Evolutionary conservation across 306 rosid species (phyloP), one percentile per base, ranked within the genome.

Genomic region (Begonia peltatifolia): DNA sequence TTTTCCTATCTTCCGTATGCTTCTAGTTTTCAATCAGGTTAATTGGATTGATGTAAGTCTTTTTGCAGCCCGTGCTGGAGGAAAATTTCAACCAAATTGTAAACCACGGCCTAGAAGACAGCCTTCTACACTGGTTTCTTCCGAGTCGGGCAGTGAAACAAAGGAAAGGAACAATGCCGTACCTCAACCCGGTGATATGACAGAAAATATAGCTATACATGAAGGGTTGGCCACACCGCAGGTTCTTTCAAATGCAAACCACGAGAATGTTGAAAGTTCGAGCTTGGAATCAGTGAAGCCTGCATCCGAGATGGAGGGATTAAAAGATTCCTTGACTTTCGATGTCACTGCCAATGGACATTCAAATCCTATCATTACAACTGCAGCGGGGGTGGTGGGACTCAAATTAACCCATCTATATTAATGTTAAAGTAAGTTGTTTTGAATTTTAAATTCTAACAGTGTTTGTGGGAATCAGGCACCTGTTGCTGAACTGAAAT

Each of bases 1-100:
- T 41, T 59, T 38, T 42, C 23, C 50, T 41, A 15, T 43, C 41
- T 60, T 15, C 52, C 16, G 9, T 43, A 56, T n/a, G 1, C 10
- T 47, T 60, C 10, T 52, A 23, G 52, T 22, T 23, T 12, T 44
- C 3, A 1, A 18, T 3, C n/a, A 10, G 17, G 55, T 14, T 14
- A 25, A 20, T 38, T 35, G 47, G 58, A 42, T 47, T 53, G 46
- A 35, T 16, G 38, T 47, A 2, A 57, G 25, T 60, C 44, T 23
- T 64, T 67, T 59, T 53, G 55, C 74, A 81, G 89, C 54, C 41
- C 66, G 73, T 14, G 62, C 62, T 12, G 73, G 83, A 52, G 47
- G 62, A 13, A 84, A 60, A 59, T 84, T 78, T 74, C 64, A 59
- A 54, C 95, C 95, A 5, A 84, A 79, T 66, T 69, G 60, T 42